Evolutionary conservation across 192 early-diverging fungal genomes (phyloP), one percentile per base, ranked within the genome.

Genomic region (Diversispora eburnea): DNA sequence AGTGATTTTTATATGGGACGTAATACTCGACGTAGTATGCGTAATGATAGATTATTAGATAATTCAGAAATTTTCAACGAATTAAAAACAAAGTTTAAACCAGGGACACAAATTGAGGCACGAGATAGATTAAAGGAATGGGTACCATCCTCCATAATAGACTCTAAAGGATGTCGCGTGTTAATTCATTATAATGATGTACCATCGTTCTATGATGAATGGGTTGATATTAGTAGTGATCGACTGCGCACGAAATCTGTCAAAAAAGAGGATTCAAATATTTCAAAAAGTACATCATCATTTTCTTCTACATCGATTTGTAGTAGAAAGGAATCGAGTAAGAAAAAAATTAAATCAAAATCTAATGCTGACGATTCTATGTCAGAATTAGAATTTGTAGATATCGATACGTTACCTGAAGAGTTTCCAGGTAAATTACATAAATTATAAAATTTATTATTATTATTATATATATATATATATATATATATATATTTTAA

Each of bases 201-300:
- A 20, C 77, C 78, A 0, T 73, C 74, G 19, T 65, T 77, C 52
- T 86, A 84, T 70, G 86, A 89, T 64, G 88, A 89, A 73, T 89
- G 88, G 88, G 80, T 89, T 66, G 88, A 89, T 70, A 89, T 89
- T 77, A 89, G 87, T 67, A 88, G 87, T 22, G 84, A 89, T 67
- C 82, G 88, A 10, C 64, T 82, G 10, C 71, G 62, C 33, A 77
- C 42, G 39, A 78, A 77, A 48, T 20, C 62, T 3, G 54, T 77
- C 61, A 77, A 54, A 54, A 17, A 54, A 54, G 12, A 17, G 12
- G 13, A 54, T 4, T 10, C 51, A 54, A 54, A 54, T 10, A 8
- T 13, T 49, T 49, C 48, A 10, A 49, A 49, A 49, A 13, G 25
- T 2, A 33, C 25, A 33, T 33, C 25, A 33, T 33, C 25, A 1